Percentiles rank a stretch among this genome's conserved stretches.
Evolutionary conservation across 2,329 filamentous ascomycete species (phyloP).

Genomic region (Neonectria neomacrospora): DNA sequence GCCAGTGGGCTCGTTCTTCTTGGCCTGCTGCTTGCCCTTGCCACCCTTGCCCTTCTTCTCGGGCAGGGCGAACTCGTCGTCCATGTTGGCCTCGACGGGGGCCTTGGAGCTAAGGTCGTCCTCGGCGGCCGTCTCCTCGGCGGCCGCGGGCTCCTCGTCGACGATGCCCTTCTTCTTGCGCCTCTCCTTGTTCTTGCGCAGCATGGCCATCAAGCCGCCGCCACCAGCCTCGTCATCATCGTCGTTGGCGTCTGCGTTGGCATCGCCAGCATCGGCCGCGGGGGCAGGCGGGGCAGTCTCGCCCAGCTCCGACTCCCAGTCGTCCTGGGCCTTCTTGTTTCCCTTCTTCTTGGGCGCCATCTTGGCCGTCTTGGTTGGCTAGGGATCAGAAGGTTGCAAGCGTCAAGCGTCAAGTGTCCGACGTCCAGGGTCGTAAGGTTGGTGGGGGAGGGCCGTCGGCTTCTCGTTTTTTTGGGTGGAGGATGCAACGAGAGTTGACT

Average conservation of each 20-base stretch:
- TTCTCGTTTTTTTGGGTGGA: constrained; percentile 21
- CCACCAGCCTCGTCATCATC: constrained; percentile 65
- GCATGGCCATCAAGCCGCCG: constrained; percentile 80
- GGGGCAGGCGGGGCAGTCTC: constrained; percentile 74
- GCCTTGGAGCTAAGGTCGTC: constrained; percentile 69
- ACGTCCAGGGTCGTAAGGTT: constrained; percentile 35
- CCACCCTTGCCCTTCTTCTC: constrained; percentile 78
- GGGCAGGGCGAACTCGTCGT: constrained; percentile 86
- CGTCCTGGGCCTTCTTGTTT: constrained; percentile 84
- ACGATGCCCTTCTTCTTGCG: constrained; percentile 87
- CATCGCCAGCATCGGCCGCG: constrained; percentile 57
- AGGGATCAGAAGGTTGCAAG: constrained; percentile 30
- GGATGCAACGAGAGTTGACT: constrained; percentile 9
- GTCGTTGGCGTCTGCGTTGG: constrained; percentile 60
- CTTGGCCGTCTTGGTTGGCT: constrained; percentile 47
- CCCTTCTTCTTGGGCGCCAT: constrained; percentile 97
- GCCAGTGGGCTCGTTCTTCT: constrained; percentile 61
- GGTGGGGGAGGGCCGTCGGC: constrained; percentile 30
- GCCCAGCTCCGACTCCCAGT: constrained; percentile 95
- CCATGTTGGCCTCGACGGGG: constrained; percentile 81
- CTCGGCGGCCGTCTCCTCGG: constrained; percentile 73
- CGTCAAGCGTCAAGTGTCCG: constrained; percentile 18
- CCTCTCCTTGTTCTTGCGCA: constrained; percentile 85
- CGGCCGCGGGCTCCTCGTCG: constrained; percentile 63
- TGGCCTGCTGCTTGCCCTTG: constrained; percentile 53